Evolutionary conservation across 208 protist species (phyloP).

Genomic region (Blechomonas ayalai): DNA sequence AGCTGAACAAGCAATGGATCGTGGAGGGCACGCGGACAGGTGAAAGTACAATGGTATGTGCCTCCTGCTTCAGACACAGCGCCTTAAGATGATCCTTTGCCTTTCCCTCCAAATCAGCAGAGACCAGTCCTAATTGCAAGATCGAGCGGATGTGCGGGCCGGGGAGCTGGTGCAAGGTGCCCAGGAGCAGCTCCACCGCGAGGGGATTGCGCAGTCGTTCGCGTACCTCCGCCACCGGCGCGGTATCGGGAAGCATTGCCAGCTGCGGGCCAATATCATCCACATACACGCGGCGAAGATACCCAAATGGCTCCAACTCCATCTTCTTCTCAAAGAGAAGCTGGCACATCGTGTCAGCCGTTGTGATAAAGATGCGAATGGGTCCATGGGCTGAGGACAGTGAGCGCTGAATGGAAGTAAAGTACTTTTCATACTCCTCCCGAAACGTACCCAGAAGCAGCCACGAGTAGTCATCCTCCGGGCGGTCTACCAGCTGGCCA

Average conservation of each 20-base stretch:
- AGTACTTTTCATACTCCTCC: slow-evolving; percentile 54
- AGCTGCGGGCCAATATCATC: slow-evolving; percentile 75
- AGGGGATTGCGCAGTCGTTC: slow-evolving; percentile 70
- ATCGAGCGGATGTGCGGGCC: slow-evolving; percentile 79
- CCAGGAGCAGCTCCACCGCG: slow-evolving; percentile 67
- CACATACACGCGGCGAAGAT: slow-evolving; percentile 75
- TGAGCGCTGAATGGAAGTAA: slow-evolving; percentile 22
- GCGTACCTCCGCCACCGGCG: slow-evolving; percentile 27
- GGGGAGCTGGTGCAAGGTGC: slow-evolving; percentile 75
- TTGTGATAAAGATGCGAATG: slow-evolving; percentile 67
- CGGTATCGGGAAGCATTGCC: slow-evolving; percentile 39
- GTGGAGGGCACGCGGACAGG: slow-evolving; percentile 60
- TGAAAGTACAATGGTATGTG: slow-evolving; percentile 65
- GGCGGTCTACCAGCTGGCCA: slow-evolving; percentile 45
- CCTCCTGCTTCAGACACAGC: slow-evolving; percentile 66
- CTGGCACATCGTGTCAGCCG: slow-evolving; percentile 71
- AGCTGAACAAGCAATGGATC: slow-evolving; percentile 79
- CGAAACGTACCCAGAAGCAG: slow-evolving; percentile 43
- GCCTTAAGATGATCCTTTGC: slow-evolving; percentile 70
- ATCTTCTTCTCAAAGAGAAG: slow-evolving; percentile 83
- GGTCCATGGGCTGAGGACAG: slow-evolving; percentile 31
- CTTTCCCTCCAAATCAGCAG: slow-evolving; percentile 48
- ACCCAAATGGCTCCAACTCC: slow-evolving; percentile 79
- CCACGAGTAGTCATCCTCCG: slow-evolving; percentile 60
- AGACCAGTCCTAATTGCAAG: slow-evolving; percentile 74